Evolutionary conservation across 345 rosid species (phyloP), one percentile per base, ranked within the genome.

Genomic region (Citrus hindsii): DNA sequence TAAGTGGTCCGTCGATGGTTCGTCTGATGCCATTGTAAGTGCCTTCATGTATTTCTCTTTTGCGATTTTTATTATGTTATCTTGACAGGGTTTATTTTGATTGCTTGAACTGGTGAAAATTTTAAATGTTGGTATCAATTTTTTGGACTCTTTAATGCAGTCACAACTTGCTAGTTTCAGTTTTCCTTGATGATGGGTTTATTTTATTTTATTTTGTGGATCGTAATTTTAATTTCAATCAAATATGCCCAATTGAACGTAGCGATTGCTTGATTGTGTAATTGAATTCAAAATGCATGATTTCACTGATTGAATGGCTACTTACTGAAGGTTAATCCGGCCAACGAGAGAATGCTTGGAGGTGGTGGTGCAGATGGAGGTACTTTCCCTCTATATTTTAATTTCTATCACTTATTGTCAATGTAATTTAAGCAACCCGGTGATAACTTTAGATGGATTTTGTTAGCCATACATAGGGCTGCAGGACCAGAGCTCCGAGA

Each of bases 361-460:
- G 98, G 98, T 71, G 96, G 94, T 81, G 98, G 98, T 62, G 98
- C 95, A 0, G 97, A 95, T 84, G 97, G 98, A 87, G 95, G 98
- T 91, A 81, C 4, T 27, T 59, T 21, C 61, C 8, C 51, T 73
- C 24, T 28, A 14, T 32, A 40, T 14, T 56, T 4, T 59, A 55
- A 28, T 19, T 22, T 62, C 1, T 4, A 46, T 63, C 21, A 27
- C 4, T 27, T 51, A 33, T 7, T 9, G 46, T 35, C 14, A 22
- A 25, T 53, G 48, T 7, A 48, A 9, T 21, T 48, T 65, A 66
- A 27, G 59, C 16, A 35, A 37, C 28, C 28, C 3, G 16, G 25
- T 37, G 21, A 22, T 51, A 21, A 76, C 68, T 9, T 27, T 79
- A 30, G 32, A 53, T 77, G 70, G 24, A 24, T 71, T 51, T 69